Percentiles rank a stretch among this genome's conserved stretches.
Conservation (phyloP, 139 green algal species). For the Chlamydomonas sphaeroides region DNA sequence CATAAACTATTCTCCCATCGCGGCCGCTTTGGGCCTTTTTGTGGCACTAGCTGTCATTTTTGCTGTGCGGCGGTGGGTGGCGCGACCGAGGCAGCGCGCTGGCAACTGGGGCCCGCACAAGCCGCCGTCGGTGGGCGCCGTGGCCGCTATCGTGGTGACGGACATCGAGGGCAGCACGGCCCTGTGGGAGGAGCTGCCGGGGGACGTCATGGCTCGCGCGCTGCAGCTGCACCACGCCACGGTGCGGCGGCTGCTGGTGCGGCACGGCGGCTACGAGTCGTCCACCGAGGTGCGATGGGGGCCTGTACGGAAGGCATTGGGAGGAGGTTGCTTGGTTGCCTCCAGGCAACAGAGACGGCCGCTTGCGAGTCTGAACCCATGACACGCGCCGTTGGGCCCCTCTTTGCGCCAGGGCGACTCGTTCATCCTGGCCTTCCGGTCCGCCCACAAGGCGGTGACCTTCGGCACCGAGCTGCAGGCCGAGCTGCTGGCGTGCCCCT, state of each 20-base stretch:
- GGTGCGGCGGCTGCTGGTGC: slow-evolving; percentile 24
- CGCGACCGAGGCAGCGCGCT: no score
- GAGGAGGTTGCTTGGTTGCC: background rate
- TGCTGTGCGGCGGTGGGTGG: no score
- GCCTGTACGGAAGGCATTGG: background rate
- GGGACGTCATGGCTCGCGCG: slow-evolving; percentile 6
- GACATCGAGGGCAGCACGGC: slow-evolving; percentile 14
- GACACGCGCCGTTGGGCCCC: background rate
- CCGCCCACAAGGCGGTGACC: slow-evolving; percentile 11
- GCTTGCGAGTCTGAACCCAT: no score
- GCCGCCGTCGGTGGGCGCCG: no score
- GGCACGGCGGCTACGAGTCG: slow-evolving; percentile 35
- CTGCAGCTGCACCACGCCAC: slow-evolving; percentile 30
- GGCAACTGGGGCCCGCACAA: background rate
- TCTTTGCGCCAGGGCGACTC: slow-evolving; percentile 8
- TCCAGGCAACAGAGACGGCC: background rate
- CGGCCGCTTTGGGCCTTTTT: background rate
- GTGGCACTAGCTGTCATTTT: background rate
- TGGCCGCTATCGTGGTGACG: background rate
- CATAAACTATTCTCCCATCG: no score
- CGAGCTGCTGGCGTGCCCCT: background rate
- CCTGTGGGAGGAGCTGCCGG: slow-evolving; percentile 43
- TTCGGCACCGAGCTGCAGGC: slow-evolving; percentile 35
- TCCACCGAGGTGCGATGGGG: slow-evolving; percentile 22
- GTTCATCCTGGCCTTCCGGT: slow-evolving; percentile 42